phyloP scores from a whole-genome alignment of 495 filamentous ascomycete genomes.

The Trichoderma orchidacearum region DNA sequence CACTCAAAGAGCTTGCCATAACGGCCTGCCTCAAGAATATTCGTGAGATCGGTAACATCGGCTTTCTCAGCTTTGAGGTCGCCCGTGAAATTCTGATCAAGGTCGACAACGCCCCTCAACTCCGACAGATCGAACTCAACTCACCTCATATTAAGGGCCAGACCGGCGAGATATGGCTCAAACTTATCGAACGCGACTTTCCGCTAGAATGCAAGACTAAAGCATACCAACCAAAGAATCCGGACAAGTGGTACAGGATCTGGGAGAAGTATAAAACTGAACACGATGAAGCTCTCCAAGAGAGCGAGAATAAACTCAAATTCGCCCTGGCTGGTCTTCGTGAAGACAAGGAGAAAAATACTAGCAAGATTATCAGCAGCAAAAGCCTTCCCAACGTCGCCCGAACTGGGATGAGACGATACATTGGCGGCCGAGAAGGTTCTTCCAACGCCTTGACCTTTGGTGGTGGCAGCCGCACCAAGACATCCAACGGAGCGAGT shows the following conservation, averaged over 20 bases:
- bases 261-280: constrained; percentile 13
- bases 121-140: constrained; percentile 12
- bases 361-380: constrained; percentile 10
- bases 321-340: constrained; percentile 11
- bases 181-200: constrained; percentile 15
- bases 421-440: neutral
- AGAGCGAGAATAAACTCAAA: constrained; percentile 13
- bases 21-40: constrained; percentile 11
- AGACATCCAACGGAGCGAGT: constrained; percentile 9
- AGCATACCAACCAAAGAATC: constrained; percentile 8
- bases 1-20: constrained; percentile 14
- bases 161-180: constrained; percentile 13
- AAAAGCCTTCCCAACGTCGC: neutral
- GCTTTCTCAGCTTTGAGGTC: constrained; percentile 1
- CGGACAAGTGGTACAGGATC: constrained; percentile 12
- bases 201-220: constrained; percentile 2
- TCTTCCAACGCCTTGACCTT: constrained; percentile 2
- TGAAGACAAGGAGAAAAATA: constrained; percentile 15
- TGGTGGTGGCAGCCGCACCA: constrained; percentile 15
- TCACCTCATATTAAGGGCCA: constrained; percentile 14
- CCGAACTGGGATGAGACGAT: neutral
- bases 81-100: constrained; percentile 11
- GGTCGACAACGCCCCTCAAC: constrained; percentile 11
- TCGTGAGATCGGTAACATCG: neutral
- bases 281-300: constrained; percentile 28